phyloP scores from a whole-genome alignment of 176 grass and related monocot species.

The Puccinellia tenuiflora region DNA sequence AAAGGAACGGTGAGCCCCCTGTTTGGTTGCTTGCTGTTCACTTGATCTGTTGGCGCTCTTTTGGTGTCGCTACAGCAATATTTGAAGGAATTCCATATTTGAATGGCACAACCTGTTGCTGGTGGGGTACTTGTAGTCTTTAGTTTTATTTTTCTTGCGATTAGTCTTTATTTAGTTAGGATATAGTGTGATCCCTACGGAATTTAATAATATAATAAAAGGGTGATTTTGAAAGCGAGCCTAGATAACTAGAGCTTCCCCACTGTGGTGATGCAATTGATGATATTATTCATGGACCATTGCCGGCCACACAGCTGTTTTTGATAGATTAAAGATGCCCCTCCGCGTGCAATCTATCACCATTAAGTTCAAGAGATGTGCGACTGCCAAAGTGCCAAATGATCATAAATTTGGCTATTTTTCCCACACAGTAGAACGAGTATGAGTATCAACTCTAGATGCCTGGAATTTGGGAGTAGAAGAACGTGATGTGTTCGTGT shows the following conservation, averaged over 20 bases:
- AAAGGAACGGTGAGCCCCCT: background rate
- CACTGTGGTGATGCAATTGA: background rate
- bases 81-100: background rate
- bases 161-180: conserved; percentile 3
- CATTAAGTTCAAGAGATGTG: background rate
- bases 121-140: background rate
- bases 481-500: background rate
- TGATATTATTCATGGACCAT: background rate
- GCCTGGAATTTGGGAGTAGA: background rate
- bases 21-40: background rate
- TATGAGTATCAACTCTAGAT: background rate
- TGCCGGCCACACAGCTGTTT: background rate
- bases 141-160: too few species aligned
- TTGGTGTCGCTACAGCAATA: background rate
- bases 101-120: background rate
- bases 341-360: background rate
- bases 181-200: background rate
- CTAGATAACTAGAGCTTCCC: background rate
- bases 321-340: background rate
- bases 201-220: background rate
- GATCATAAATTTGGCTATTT: background rate
- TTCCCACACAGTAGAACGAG: too few species aligned
- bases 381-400: background rate
- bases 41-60: background rate
- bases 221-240: background rate